Percentiles rank a stretch among this genome's conserved stretches.
phyloP scores from a whole-genome alignment of 2,329 filamentous ascomycete genomes.

The Podosphaera xanthii region DNA sequence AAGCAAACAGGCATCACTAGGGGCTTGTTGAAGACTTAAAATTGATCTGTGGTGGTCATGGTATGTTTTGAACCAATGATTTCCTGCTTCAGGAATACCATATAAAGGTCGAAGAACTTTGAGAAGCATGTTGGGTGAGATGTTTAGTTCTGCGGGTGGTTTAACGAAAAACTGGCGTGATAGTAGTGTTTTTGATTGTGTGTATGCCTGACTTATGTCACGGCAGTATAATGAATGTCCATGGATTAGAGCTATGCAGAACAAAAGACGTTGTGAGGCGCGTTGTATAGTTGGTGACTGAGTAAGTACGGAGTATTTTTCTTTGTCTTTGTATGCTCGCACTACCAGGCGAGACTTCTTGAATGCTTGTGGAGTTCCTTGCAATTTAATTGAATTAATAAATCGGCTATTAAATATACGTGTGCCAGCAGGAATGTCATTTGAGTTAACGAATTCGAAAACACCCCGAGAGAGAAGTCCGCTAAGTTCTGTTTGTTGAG shows the following conservation, averaged over 20 bases:
- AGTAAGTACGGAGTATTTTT: background rate
- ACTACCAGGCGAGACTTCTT: background rate
- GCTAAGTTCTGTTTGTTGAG: background rate
- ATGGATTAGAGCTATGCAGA: background rate
- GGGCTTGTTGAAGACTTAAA: background rate
- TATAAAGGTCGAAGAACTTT: background rate
- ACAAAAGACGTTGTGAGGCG: background rate
- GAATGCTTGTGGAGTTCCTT: background rate
- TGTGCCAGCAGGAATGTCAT: background rate
- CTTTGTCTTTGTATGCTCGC: background rate
- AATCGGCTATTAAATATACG: background rate
- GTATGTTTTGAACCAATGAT: background rate
- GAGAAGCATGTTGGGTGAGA: background rate
- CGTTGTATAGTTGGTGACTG: background rate
- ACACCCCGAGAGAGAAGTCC: background rate
- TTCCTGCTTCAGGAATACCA: too few species aligned
- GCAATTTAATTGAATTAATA: background rate
- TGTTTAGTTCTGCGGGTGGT: background rate
- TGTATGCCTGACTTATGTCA: background rate
- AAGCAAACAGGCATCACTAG: slow-evolving; percentile 1
- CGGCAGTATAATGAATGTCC: background rate
- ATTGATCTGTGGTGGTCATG: slow-evolving; percentile 1
- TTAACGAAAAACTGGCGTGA: background rate
- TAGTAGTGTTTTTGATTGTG: background rate
- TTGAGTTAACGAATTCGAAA: background rate